These are phyloP conservation scores for Neurospora sp. DNA, from an alignment of 495 filamentous ascomycete species.

Conservation along the genomic window DNA sequence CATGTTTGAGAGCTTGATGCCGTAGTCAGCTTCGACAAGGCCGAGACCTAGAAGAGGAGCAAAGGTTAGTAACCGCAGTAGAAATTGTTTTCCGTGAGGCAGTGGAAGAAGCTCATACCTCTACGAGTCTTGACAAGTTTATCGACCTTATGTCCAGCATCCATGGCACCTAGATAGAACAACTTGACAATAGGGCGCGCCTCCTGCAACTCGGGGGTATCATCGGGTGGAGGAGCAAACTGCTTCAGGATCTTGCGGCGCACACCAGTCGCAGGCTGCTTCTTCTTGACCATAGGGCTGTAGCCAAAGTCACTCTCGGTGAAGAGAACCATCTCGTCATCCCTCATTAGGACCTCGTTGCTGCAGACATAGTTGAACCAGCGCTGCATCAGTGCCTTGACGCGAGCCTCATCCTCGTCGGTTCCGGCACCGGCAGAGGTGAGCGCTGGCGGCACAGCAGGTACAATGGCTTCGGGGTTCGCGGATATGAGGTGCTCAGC, in stretches of 20 bases:
- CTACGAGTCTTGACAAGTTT: slow-evolving; percentile 83
- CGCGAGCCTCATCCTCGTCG: slow-evolving; percentile 86
- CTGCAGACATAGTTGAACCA: slow-evolving; percentile 90
- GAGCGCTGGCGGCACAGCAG: slow-evolving; percentile 82
- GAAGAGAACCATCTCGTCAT: slow-evolving; percentile 94
- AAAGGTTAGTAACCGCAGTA: background rate
- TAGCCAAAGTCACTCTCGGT: slow-evolving; percentile 98
- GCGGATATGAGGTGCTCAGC: slow-evolving; percentile 90
- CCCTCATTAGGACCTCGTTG: slow-evolving; percentile 86
- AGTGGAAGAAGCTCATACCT: slow-evolving; percentile 44
- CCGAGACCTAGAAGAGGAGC: slow-evolving; percentile 56
- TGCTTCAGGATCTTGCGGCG: slow-evolving; percentile 93
- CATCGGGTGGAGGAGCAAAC: slow-evolving; percentile 94
- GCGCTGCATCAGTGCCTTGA: slow-evolving; percentile 80
- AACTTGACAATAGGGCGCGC: slow-evolving; percentile 86
- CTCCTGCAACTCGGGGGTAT: slow-evolving; percentile 87
- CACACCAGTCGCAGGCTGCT: slow-evolving; percentile 94
- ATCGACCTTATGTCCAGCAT: slow-evolving; percentile 89
- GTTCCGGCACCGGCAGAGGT: slow-evolving; percentile 94
- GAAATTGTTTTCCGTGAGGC: background rate
- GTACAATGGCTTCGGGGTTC: slow-evolving; percentile 94
- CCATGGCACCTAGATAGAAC: slow-evolving; percentile 94
- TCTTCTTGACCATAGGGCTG: slow-evolving; percentile 86
- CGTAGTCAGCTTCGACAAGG: slow-evolving; percentile 86
- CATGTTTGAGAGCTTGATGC: slow-evolving; percentile 77